Base-by-base conservation (phyloP, 2,329 filamentous ascomycete genomes). In the Cladophialophora immunda region DNA sequence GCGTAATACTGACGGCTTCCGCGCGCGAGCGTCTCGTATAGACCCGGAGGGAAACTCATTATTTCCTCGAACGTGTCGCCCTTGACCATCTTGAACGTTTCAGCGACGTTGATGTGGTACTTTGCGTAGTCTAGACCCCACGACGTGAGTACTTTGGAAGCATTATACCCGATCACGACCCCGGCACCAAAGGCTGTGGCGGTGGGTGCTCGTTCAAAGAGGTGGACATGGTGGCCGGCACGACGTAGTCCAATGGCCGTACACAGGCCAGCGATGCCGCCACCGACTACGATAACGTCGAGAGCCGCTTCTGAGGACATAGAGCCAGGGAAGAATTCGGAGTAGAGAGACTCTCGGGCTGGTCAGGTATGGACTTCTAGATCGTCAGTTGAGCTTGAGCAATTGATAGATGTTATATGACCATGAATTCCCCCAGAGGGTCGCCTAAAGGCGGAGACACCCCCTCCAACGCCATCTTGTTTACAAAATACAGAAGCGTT, bases 61-160 rank as follows among this genome's bases (percentile, higher is more conserved):
- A 57, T 57, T 9, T 34, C 54, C 54, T 57, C 54, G 15, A 34
- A 32, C n/a, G 54, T 57, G 32, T 34, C 27, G 54, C 30, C 27
- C 29, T 34, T 34, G 29, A 57, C 34, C 17, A 32, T 32, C 9
- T 36, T 57, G 54, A 57, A 45, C n/a, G 38, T 45, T n/a, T 45
- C 38, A n/a, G 38, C 38, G 7, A 22, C n/a, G 38, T 45, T 45
- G n/a, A 45, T 45, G 38, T 45, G 17, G n/a, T 45, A 45, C 38
- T 45, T 19, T 22, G 17, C 38, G 9, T 45, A 57, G 54, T 57
- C 54, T 15, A 57, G 11, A 1, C 19, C 54, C 17, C 27, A 34
- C 3, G 27, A 25, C 2, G 17, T 32, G 7, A 57, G 54, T 0
- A 57, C 54, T 13, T 34, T 36, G 15, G 27, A 34, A 7, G 54